These are phyloP conservation scores for Aspergillus fumigatus DNA, from an alignment of 2,329 filamentous ascomycete genomes.

Conservation along the genomic window DNA sequence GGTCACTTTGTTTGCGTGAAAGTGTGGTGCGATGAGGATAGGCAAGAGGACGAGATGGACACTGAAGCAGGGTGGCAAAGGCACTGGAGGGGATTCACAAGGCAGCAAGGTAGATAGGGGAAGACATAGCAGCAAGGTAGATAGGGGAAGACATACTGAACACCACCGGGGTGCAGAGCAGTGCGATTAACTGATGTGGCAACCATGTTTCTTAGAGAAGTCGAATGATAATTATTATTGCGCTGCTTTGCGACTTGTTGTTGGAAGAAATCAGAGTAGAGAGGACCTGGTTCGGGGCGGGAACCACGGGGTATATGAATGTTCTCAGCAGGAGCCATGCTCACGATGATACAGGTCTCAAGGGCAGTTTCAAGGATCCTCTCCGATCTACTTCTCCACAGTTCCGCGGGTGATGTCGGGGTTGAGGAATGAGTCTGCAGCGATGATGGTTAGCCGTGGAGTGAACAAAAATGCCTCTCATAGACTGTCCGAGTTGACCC, in stretches of 20 bases:
- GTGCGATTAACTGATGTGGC: slow-evolving; percentile 77
- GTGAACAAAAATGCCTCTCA: slow-evolving; percentile 21
- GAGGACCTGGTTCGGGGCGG: slow-evolving; percentile 44
- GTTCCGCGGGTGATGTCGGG: slow-evolving; percentile 39
- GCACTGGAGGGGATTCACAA: not conserved
- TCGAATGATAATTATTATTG: slow-evolving; percentile 56
- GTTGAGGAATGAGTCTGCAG: slow-evolving; percentile 17
- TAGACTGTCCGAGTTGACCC: slow-evolving; percentile 28
- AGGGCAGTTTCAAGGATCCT: slow-evolving; percentile 8
- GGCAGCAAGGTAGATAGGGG: not conserved
- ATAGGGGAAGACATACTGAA: slow-evolving; percentile 69
- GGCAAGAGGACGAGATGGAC: slow-evolving; percentile 5
- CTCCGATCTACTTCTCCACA: slow-evolving; percentile 35
- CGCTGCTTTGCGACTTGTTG: slow-evolving; percentile 56
- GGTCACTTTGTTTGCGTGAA: not conserved
- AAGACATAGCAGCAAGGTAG: too few species aligned
- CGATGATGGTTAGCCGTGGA: slow-evolving; percentile 13
- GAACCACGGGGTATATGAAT: slow-evolving; percentile 42
- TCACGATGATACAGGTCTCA: slow-evolving; percentile 10
- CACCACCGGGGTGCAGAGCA: slow-evolving; percentile 81
- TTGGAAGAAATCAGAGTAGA: slow-evolving; percentile 53
- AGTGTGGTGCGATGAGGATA: slow-evolving; percentile 6
- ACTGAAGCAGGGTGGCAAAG: not conserved
- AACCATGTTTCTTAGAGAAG: slow-evolving; percentile 50
- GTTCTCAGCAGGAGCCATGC: slow-evolving; percentile 33